Evolutionary conservation across 192 early-diverging fungal genomes (phyloP), one percentile per base, ranked within the genome.

Genomic region (Kappamyces sp.): DNA sequence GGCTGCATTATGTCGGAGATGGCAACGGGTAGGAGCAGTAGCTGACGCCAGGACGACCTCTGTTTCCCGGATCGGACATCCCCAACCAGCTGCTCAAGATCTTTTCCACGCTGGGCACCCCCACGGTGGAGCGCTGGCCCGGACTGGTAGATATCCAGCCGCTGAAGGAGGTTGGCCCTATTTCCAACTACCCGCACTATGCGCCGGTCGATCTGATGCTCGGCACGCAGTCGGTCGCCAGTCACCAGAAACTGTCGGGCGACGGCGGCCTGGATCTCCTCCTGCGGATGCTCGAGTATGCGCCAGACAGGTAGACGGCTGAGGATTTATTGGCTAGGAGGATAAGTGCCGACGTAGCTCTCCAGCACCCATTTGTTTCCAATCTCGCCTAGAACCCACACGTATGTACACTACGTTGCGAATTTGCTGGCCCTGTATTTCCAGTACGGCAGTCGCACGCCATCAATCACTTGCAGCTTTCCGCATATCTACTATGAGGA

Each of bases 61-160:
- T 94, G 40, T 93, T 95, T 60, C 83, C 90, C 9, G 92, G 92
- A 61, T 83, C 75, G n/a, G 89, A 89, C 8, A 79, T 86, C 34
- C 61, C 75, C 42, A 87, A 91, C 66, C 91, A 95, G 66, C 62
- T 95, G 37, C 59, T 85, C 41, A 76, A 84, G 41, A 93, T 95
- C 49, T 94, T 90, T 74, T 90, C 90, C 67, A 66, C 69, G 59
- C 69, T 75, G 62, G 86, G 86, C 33, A 87, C 81, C 34, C 86
- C 86, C 1, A 75, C 66, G 55, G 83, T 84, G 41, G 65, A 70
- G 38, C 34, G 15, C 12, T 64, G 87, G 49, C 60, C 60, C 8
- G 39, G 23, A 47, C 47, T 62, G 9, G 13, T 35, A n/a, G 60
- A 49, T 10, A 10, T 51, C 9, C 50, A 8, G 10, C 9, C 7